phyloP scores from a whole-genome alignment of 805 yeast species.

The Lachancea nothofagi region DNA sequence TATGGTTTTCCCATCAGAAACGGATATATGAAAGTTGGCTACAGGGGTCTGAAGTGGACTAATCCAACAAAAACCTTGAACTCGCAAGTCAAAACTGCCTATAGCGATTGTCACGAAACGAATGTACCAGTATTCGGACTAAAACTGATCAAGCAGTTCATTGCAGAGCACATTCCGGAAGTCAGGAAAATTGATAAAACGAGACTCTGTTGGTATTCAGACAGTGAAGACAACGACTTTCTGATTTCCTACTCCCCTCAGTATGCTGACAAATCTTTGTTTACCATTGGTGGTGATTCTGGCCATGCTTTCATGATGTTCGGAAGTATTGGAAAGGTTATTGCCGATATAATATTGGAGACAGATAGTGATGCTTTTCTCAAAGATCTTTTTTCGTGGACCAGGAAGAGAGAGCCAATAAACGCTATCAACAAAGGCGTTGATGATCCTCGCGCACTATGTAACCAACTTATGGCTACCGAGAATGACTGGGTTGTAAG shows the following conservation, averaged over 20 bases:
- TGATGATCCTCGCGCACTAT: conserved; percentile 27
- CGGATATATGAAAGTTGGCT: conserved; percentile 31
- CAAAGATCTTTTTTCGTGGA: conserved; percentile 24
- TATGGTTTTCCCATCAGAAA: conserved; percentile 30
- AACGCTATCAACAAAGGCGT: conserved; percentile 23
- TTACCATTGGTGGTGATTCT: conserved; percentile 37
- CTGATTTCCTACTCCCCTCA: conserved; percentile 34
- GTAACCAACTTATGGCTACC: conserved; percentile 23
- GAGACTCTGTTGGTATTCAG: conserved; percentile 35
- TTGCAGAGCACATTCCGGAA: conserved; percentile 27
- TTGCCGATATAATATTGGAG: conserved; percentile 17
- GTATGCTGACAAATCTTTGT: conserved; percentile 25
- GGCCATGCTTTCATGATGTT: conserved; percentile 38
- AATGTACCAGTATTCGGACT: conserved; percentile 30
- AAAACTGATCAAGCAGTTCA: conserved; percentile 23
- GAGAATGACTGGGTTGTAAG: conserved; percentile 20
- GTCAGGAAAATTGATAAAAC: conserved; percentile 20
- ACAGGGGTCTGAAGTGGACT: conserved; percentile 31
- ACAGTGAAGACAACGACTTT: conserved; percentile 34
- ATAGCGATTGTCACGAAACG: conserved; percentile 19
- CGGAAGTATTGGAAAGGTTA: conserved; percentile 32
- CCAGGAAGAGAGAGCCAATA: conserved; percentile 21
- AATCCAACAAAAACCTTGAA: conserved; percentile 21
- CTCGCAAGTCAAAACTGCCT: conserved; percentile 27
- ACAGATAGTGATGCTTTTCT: conserved; percentile 16